Evolutionary conservation across 2,329 filamentous ascomycete species (phyloP).

Genomic region (Alternaria ethzedia): DNA sequence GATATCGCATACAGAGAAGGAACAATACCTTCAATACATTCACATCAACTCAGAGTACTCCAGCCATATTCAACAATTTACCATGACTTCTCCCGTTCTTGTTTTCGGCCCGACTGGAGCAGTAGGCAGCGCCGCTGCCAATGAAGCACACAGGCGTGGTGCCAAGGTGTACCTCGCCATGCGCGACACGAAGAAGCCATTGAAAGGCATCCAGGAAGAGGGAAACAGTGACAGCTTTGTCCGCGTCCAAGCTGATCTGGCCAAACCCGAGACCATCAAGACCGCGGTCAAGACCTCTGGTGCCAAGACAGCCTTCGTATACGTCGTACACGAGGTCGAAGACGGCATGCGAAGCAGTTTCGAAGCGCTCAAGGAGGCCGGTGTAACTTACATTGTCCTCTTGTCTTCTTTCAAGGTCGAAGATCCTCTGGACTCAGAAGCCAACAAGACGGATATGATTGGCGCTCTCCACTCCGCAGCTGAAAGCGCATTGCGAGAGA

Average conservation of each 20-base stretch:
- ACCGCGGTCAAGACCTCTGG: slow-evolving; percentile 51
- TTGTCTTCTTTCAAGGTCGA: slow-evolving; percentile 35
- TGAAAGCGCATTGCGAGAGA: slow-evolving; percentile 52
- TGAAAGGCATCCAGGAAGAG: slow-evolving; percentile 48
- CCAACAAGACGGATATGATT: slow-evolving; percentile 1
- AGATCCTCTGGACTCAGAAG: slow-evolving; percentile 1
- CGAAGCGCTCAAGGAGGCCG: slow-evolving; percentile 53
- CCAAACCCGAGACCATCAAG: slow-evolving; percentile 49
- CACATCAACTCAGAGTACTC: not conserved
- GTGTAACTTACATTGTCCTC: slow-evolving; percentile 56
- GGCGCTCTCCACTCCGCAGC: slow-evolving; percentile 50
- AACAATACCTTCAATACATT: not conserved
- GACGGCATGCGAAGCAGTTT: slow-evolving; percentile 53
- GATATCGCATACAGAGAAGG: not conserved
- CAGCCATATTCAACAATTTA: not conserved
- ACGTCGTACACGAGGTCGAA: slow-evolving; percentile 41
- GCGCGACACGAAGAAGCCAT: slow-evolving; percentile 54
- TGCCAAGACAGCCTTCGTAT: slow-evolving; percentile 59
- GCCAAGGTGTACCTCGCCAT: slow-evolving; percentile 57
- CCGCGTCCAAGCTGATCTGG: slow-evolving; percentile 55
- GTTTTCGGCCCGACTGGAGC: slow-evolving; percentile 60
- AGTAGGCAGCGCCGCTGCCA: slow-evolving; percentile 53
- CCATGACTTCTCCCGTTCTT: slow-evolving; percentile 28
- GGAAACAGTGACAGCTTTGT: slow-evolving; percentile 34
- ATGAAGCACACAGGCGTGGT: slow-evolving; percentile 48